A percentile compares a stretch with the other conserved stretches of the same genome.
These are phyloP conservation scores for Monosporozyma unispora DNA, from an alignment of 805 yeast species.

Conservation along the genomic window DNA sequence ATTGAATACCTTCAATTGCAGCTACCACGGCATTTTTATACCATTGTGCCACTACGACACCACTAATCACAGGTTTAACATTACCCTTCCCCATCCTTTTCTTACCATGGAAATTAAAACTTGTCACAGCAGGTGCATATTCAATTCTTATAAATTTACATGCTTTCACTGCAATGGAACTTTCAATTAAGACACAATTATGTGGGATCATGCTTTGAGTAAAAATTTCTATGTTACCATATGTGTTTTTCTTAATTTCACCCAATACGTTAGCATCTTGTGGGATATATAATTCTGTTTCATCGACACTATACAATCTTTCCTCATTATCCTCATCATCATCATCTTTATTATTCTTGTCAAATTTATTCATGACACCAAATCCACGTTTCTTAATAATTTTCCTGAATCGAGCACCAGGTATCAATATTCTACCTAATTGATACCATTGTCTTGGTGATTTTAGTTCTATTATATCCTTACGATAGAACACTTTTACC, in stretches of 20 bases:
- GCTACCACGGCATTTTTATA: slow-evolving; percentile 30
- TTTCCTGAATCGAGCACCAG: slow-evolving; percentile 61
- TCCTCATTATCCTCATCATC: slow-evolving; percentile 50
- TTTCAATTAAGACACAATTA: slow-evolving; percentile 56
- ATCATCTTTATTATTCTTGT: slow-evolving; percentile 31
- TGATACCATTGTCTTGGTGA: slow-evolving; percentile 84
- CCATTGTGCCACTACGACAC: slow-evolving; percentile 63
- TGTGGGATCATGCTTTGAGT: slow-evolving; percentile 73
- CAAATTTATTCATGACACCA: background rate
- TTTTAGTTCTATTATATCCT: slow-evolving; percentile 51
- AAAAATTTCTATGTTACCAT: slow-evolving; percentile 78
- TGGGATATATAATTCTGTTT: slow-evolving; percentile 65
- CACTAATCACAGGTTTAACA: slow-evolving; percentile 60
- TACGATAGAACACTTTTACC: slow-evolving; percentile 59
- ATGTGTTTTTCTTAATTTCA: slow-evolving; percentile 61
- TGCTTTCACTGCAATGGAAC: slow-evolving; percentile 54
- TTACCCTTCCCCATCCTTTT: slow-evolving; percentile 5
- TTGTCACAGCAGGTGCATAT: slow-evolving; percentile 79
- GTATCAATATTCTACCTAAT: slow-evolving; percentile 63
- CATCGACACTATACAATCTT: slow-evolving; percentile 66
- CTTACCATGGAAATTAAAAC: slow-evolving; percentile 61
- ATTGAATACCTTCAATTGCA: slow-evolving; percentile 25
- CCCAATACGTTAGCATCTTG: slow-evolving; percentile 52
- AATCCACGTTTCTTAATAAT: slow-evolving; percentile 29
- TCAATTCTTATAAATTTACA: slow-evolving; percentile 64